These are phyloP conservation scores for Takashimella tepidaria DNA, from an alignment of 1,284 basidiomycete species.

Conservation along the genomic window DNA sequence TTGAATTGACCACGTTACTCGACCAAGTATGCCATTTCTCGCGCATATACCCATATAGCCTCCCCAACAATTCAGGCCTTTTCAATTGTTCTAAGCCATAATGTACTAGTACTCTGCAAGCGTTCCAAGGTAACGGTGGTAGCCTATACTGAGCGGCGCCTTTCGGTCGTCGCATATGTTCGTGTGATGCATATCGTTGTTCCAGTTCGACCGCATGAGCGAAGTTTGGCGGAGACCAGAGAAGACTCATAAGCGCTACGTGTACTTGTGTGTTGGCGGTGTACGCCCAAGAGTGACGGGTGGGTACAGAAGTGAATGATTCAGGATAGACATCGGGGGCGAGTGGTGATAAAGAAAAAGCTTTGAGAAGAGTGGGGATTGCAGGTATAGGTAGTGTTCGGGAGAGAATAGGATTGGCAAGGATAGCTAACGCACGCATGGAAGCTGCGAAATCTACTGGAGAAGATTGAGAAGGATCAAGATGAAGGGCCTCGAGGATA, in stretches of 20 bases:
- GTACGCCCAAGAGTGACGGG: constrained; percentile 32
- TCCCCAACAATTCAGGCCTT: constrained; percentile 19
- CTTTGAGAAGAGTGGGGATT: constrained; percentile 30
- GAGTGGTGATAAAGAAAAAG: constrained; percentile 27
- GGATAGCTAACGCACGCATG: constrained; percentile 42
- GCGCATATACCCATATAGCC: constrained; percentile 34
- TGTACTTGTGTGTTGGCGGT: constrained; percentile 45
- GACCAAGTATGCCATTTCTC: constrained; percentile 5
- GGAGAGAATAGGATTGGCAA: constrained; percentile 45
- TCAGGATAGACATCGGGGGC: constrained; percentile 42
- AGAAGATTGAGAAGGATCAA: constrained; percentile 21
- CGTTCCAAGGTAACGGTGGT: constrained; percentile 30
- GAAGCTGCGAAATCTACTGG: constrained; percentile 30
- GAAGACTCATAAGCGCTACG: constrained; percentile 41
- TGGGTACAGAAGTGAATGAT: constrained; percentile 5
- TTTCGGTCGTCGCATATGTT: not conserved
- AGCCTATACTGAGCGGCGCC: constrained; percentile 28
- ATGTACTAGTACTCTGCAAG: constrained; percentile 32
- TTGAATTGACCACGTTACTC: constrained; percentile 12
- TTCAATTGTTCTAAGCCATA: constrained; percentile 30
- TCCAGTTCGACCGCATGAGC: constrained; percentile 12
- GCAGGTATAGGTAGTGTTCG: constrained; percentile 43
- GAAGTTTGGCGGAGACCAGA: constrained; percentile 42
- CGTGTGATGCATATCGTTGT: not conserved
- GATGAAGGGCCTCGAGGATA: constrained; percentile 29